Evolutionary conservation across 495 filamentous ascomycete species (phyloP).

Genomic region (Aspergillus taichungensis): DNA sequence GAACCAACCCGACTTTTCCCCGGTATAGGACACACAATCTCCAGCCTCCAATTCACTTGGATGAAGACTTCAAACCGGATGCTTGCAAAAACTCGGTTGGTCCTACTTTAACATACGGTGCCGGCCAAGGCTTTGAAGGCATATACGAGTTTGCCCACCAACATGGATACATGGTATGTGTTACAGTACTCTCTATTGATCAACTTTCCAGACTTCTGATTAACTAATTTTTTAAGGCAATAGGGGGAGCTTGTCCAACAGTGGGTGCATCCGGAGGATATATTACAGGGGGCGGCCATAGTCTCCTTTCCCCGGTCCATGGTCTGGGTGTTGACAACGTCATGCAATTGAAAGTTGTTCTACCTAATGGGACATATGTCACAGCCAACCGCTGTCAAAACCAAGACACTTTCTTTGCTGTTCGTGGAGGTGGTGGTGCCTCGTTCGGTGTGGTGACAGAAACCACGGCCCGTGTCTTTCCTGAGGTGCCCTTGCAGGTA

Average conservation of each 20-base stretch:
- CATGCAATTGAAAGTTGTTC: conserved; percentile 43
- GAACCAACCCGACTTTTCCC: too few relatives aligned
- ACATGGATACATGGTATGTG: conserved; percentile 35
- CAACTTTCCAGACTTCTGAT: conserved; percentile 6
- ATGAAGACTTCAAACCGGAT: conserved; percentile 22
- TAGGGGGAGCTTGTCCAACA: background rate
- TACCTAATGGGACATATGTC: conserved; percentile 42
- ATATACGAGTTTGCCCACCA: conserved; percentile 39
- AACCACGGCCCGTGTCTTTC: conserved; percentile 37
- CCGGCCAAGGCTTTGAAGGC: conserved; percentile 43
- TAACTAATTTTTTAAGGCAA: too few relatives aligned
- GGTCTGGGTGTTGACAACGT: conserved; percentile 36
- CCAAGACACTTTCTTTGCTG: conserved; percentile 53
- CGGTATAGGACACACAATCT: conserved; percentile 40
- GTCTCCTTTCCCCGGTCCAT: conserved; percentile 11
- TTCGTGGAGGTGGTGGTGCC: conserved; percentile 28
- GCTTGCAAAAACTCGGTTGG: conserved; percentile 38
- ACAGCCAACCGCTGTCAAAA: conserved; percentile 42
- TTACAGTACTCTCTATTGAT: background rate
- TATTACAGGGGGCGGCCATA: conserved; percentile 35
- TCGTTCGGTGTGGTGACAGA: conserved; percentile 48
- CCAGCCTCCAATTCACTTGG: conserved; percentile 31
- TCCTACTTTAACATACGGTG: conserved; percentile 38
- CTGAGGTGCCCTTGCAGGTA: conserved; percentile 15
- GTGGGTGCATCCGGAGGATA: conserved; percentile 37